Evolutionary conservation across 2,329 filamentous ascomycete genomes (phyloP).

Genomic region (Trichoderma cornu-damae): DNA sequence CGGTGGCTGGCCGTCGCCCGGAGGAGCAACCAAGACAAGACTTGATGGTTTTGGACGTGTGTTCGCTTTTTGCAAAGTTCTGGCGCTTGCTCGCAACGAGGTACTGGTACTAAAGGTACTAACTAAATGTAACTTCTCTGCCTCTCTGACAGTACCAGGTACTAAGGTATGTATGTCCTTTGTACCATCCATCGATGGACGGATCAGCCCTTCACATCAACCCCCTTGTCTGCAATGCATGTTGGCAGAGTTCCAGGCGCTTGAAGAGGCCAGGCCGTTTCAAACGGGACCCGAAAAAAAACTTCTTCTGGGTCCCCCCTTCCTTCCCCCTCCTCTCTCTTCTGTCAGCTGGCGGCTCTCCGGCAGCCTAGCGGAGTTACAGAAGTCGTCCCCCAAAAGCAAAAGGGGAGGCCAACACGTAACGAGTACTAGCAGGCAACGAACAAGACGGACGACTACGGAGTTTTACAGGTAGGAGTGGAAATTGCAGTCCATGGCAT

Average conservation of each 20-base stretch:
- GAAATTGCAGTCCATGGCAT: too few species aligned
- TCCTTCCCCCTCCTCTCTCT: too few species aligned
- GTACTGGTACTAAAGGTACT: too few species aligned
- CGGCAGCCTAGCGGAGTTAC: not conserved
- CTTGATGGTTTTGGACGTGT: too few species aligned
- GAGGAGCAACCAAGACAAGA: not conserved
- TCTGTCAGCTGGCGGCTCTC: slow-evolving; percentile 2
- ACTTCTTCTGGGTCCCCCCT: too few species aligned
- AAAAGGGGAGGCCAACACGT: not conserved
- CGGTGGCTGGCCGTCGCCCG: not conserved
- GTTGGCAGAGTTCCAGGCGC: slow-evolving; percentile 3
- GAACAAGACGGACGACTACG: too few species aligned
- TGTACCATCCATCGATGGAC: slow-evolving; percentile 14
- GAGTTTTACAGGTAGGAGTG: too few species aligned
- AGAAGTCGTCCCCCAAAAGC: not conserved
- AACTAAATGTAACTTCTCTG: too few species aligned
- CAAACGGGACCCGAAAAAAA: not conserved
- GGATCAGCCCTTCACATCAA: slow-evolving; percentile 2
- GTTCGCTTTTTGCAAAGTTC: too few species aligned
- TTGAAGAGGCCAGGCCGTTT: slow-evolving; percentile 5
- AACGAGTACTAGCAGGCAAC: not conserved
- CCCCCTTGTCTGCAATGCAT: slow-evolving; percentile 4
- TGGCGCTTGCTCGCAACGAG: too few species aligned
- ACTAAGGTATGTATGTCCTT: too few species aligned
- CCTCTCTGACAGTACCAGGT: too few species aligned